phyloP scores from a whole-genome alignment of 345 rosid species.

The Zanthoxylum bungeanum region DNA sequence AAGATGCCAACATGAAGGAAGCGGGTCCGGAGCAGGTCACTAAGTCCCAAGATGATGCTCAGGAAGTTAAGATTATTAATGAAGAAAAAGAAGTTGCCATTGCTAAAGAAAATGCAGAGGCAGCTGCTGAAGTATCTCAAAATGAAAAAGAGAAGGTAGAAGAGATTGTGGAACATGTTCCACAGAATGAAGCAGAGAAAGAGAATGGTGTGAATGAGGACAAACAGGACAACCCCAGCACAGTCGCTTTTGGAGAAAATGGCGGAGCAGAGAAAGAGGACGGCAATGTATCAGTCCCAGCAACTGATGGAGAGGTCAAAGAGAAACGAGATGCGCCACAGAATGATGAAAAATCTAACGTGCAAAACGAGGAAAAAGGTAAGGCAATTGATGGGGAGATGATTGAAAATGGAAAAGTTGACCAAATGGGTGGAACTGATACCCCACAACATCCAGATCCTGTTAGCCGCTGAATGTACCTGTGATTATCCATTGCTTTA shows the following conservation, averaged over 20 bases:
- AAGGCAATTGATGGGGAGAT: constrained; percentile 27
- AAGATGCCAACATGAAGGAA: too few species aligned
- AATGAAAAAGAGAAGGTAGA: constrained; percentile 25
- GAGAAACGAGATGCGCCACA: constrained; percentile 18
- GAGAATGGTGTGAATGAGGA: constrained; percentile 21
- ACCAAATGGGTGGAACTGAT: constrained; percentile 23
- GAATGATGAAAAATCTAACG: constrained; percentile 17
- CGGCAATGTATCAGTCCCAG: constrained; percentile 20
- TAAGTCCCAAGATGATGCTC: too few species aligned
- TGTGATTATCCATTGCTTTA: neutral
- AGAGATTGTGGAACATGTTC: constrained; percentile 23
- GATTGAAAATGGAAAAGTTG: constrained; percentile 35
- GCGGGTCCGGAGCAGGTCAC: too few species aligned
- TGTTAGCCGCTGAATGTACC: constrained; percentile 32
- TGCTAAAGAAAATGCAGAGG: constrained; percentile 19
- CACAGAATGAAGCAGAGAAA: constrained; percentile 24
- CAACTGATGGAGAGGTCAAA: too few species aligned
- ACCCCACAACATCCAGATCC: constrained; percentile 27
- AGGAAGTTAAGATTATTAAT: too few species aligned
- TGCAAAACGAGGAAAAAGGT: constrained; percentile 29
- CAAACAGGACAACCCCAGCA: constrained; percentile 24
- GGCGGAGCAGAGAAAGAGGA: constrained; percentile 30
- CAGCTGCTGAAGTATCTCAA: constrained; percentile 16
- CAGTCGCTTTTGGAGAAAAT: constrained; percentile 16
- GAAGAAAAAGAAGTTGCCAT: constrained; percentile 27